Conservation (phyloP, 2,329 filamentous ascomycete genomes). For the Alternaria conjuncta region DNA sequence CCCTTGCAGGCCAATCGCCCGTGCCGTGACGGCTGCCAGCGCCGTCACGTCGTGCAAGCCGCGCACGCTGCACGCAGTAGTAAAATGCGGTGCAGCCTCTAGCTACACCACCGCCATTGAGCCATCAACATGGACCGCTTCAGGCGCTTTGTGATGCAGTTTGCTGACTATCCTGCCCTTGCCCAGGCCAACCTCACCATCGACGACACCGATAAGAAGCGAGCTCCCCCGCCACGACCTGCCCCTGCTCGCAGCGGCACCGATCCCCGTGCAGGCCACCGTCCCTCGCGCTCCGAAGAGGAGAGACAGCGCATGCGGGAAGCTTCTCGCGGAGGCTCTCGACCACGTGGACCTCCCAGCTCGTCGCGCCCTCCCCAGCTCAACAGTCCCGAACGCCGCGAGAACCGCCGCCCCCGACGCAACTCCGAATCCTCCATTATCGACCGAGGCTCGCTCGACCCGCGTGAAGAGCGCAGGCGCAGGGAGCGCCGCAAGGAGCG, state of each 20-base stretch:
- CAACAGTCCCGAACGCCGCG: constrained; percentile 48
- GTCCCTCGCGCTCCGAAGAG: constrained; percentile 70
- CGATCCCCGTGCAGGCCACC: constrained; percentile 60
- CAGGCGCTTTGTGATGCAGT: constrained; percentile 46
- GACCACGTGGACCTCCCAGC: constrained; percentile 49
- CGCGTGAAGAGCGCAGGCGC: constrained; percentile 64
- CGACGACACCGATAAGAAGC: constrained; percentile 62
- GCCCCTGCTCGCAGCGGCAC: constrained; percentile 55
- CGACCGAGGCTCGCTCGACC: constrained; percentile 67
- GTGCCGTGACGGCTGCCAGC: constrained; percentile 17
- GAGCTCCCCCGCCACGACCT: constrained; percentile 37
- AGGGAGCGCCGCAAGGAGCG: constrained; percentile 58
- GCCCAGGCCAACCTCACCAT: constrained; percentile 71
- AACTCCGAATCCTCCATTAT: constrained; percentile 82
- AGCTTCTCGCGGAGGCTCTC: constrained; percentile 35
- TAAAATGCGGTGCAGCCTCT: neutral
- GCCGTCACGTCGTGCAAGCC: constrained; percentile 25
- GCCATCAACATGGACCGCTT: constrained; percentile 48
- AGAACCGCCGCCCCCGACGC: constrained; percentile 66
- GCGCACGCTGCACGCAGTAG: constrained; percentile 7
- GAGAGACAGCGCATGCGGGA: constrained; percentile 49
- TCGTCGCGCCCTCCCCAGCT: constrained; percentile 45
- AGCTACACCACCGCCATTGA: neutral
- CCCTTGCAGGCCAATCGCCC: constrained; percentile 10
- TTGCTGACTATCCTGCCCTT: constrained; percentile 52